Conservation (phyloP, 345 rosid species). For the Limnanthes douglasii region DNA sequence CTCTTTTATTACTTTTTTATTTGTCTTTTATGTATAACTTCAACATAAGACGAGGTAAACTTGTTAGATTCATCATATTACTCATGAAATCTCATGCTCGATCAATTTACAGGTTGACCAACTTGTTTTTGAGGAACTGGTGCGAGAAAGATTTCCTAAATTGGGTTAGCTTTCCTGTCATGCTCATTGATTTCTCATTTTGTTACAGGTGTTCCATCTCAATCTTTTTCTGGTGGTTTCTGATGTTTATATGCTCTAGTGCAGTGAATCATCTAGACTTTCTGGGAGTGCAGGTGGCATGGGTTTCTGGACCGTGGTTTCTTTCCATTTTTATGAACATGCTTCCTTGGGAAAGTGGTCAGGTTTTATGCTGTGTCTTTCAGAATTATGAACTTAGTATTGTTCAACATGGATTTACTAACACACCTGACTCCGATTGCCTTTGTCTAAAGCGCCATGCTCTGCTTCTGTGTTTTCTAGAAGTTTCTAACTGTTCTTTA, state of each 20-base stretch:
- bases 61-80: too few relatives aligned
- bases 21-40: conserved; percentile 2
- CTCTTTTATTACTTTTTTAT: neutral
- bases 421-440: too few relatives aligned
- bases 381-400: conserved; percentile 2
- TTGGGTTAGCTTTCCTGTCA: conserved; percentile 43
- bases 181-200: neutral
- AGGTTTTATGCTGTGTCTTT: conserved; percentile 37
- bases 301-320: conserved; percentile 99
- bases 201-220: too few relatives aligned
- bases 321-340: conserved; percentile 99
- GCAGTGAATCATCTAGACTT: conserved; percentile 98
- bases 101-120: conserved; percentile 94
- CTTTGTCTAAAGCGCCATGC: too few relatives aligned
- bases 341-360: conserved; percentile 99
- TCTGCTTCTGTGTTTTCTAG: conserved; percentile 5
- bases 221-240: conserved; percentile 8
- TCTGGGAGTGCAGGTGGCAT: conserved; percentile 97
- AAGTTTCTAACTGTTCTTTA: conserved; percentile 15
- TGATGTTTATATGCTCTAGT: conserved; percentile 21
- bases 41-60: neutral
- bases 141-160: conserved; percentile 95
- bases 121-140: conserved; percentile 90
- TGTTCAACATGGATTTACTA: neutral
- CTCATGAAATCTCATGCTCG: too few relatives aligned